Evolutionary conservation across 202 grass and related monocot genomes (phyloP).

Genomic region (Bolboschoenoplectus hybrid): DNA sequence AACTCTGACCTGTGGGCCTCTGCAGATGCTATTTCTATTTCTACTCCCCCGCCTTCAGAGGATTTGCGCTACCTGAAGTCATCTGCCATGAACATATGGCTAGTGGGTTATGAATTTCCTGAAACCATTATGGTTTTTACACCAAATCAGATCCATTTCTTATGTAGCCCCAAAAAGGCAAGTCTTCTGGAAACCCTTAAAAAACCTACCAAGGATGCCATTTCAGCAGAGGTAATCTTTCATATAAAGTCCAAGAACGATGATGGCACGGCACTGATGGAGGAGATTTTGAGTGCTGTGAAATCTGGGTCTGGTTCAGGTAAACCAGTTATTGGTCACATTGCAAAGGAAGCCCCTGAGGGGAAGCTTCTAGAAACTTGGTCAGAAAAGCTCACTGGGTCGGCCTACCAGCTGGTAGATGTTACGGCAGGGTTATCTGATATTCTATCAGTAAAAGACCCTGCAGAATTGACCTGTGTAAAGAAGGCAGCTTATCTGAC

Average conservation of each 20-base stretch:
- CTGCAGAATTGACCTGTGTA: constrained; percentile 54
- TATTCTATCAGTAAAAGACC: constrained; percentile 60
- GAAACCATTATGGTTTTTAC: constrained; percentile 82
- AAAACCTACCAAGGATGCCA: constrained; percentile 61
- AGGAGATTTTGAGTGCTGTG: constrained; percentile 54
- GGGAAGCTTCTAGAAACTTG: constrained; percentile 74
- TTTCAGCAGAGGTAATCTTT: constrained; percentile 59
- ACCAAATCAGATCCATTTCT: constrained; percentile 62
- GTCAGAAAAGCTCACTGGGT: constrained; percentile 53
- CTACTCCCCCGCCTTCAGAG: constrained; percentile 73
- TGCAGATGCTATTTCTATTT: constrained; percentile 65
- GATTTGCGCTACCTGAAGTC: constrained; percentile 79
- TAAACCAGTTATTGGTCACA: constrained; percentile 55
- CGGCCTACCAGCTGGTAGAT: constrained; percentile 53
- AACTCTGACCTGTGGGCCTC: constrained; percentile 68
- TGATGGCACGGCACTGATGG: constrained; percentile 62
- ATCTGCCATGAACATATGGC: constrained; percentile 73
- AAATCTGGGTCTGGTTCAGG: constrained; percentile 49
- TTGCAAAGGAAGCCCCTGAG: constrained; percentile 65
- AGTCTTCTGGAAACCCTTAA: constrained; percentile 62
- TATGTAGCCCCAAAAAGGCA: constrained; percentile 78
- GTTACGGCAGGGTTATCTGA: constrained; percentile 67
- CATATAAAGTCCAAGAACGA: constrained; percentile 66
- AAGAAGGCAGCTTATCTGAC: constrained; percentile 76
- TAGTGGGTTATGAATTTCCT: constrained; percentile 83